Evolutionary conservation across 352 stramenopile species (phyloP), one percentile per base, ranked within the genome.

Genomic region (Globisporangium perplexum): DNA sequence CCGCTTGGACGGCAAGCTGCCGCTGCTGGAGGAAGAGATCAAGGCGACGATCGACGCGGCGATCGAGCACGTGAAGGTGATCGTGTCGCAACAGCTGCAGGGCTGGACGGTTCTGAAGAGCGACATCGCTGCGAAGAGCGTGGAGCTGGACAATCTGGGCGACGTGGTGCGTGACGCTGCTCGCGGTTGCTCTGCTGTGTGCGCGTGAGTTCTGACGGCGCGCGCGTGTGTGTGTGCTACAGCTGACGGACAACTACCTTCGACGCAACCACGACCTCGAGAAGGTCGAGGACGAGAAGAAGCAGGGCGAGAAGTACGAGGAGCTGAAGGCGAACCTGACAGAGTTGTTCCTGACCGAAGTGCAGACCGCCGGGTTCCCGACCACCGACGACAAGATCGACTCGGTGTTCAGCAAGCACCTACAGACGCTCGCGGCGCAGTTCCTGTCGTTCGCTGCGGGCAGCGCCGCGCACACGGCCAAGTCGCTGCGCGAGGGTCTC

Each of bases 181-280:
- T 50, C 26, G 22, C 18, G 7, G 1, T 26, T 26, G 28, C 20
- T 30, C 26, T 30, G 26, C 26, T 30, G 26, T 2, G 26, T 15
- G 15, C 3, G 23, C 2, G 17, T 15, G 23, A n/a, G 24, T 12
- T 15, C 6, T 45, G 20, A 45, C 18, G 35, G 11, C 14, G 44
- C 28, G 7, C 38, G 43, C 59, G 15, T 68, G 18, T 47, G 10
- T 11, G 24, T 12, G 18, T 33, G 4, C 20, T 45, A 20, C 63
- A 93, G 81, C 69, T 88, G 36, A 68, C 77, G 7, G 79, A 89
- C 50, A 66, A 84, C 35, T 91, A 89, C 46, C 54, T 88, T 30
- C 66, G 72, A 42, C 73, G 77, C 24, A 94, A 94, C 38, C 57
- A 69, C 41, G 69, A 88, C 35, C 47, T 90, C 28, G 68, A 77